Percentiles rank a stretch among this genome's conserved stretches.
These are phyloP conservation scores for Phytophthora ramorum DNA, from an alignment of 352 stramenopile genomes.

Conservation along the genomic window DNA sequence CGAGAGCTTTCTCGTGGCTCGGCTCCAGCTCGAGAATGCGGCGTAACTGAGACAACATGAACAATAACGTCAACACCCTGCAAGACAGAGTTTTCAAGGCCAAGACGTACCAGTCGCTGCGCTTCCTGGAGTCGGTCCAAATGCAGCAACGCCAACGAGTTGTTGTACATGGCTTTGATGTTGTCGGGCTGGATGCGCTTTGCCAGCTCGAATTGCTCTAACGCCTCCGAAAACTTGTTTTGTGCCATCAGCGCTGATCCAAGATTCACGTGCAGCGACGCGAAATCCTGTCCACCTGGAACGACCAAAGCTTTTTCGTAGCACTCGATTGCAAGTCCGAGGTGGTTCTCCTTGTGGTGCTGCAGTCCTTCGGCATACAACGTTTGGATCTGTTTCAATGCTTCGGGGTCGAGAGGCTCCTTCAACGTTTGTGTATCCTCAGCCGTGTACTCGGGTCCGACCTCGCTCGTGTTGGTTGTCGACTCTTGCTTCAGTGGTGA, in stretches of 20 bases:
- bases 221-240: constrained; percentile 42
- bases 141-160: constrained; percentile 55
- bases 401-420: constrained; percentile 16
- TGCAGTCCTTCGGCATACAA: constrained; percentile 70
- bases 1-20: constrained; percentile 40
- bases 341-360: constrained; percentile 58
- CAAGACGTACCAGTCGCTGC: constrained; percentile 35
- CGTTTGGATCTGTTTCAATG: constrained; percentile 47
- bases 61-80: background rate
- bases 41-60: constrained; percentile 28
- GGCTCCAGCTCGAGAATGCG: constrained; percentile 48
- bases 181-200: constrained; percentile 61
- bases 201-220: constrained; percentile 48
- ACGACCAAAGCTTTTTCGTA: constrained; percentile 62
- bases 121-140: constrained; percentile 38
- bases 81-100: constrained; percentile 4
- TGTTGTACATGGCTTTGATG: constrained; percentile 68
- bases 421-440: constrained; percentile 8
- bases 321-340: constrained; percentile 51
- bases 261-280: constrained; percentile 76
- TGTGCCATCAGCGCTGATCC: constrained; percentile 60
- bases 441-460: constrained; percentile 3
- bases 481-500: background rate
- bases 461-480: background rate
- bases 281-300: constrained; percentile 47